A percentile compares a stretch with the other conserved stretches of the same genome.
Evolutionary conservation across 805 yeast species (phyloP).

Genomic region (Candida cerambycidarum): DNA sequence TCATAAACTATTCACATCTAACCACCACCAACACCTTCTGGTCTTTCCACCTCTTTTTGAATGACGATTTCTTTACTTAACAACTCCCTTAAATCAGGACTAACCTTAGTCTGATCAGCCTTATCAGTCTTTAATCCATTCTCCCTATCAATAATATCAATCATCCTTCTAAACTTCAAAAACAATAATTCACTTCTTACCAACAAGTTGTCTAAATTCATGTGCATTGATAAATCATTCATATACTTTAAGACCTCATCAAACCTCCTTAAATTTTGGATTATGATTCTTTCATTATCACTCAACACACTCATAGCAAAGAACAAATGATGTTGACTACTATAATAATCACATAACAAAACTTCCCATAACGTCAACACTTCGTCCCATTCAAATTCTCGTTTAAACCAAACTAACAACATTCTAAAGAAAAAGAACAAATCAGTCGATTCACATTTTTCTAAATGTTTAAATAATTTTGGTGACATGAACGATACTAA

Average conservation of each 20-base stretch:
- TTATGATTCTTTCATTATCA: constrained; percentile 76
- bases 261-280: constrained; percentile 70
- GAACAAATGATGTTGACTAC: constrained; percentile 86
- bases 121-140: constrained; percentile 12
- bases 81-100: constrained; percentile 57
- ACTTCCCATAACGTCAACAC: constrained; percentile 88
- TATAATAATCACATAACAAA: constrained; percentile 81
- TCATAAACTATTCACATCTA: constrained; percentile 15
- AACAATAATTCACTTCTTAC: constrained; percentile 85
- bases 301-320: constrained; percentile 88
- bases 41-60: constrained; percentile 56
- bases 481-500: constrained; percentile 91
- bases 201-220: constrained; percentile 73
- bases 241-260: constrained; percentile 92
- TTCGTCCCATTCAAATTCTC: constrained; percentile 82
- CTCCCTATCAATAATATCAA: constrained; percentile 71
- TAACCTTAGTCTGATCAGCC: constrained; percentile 30
- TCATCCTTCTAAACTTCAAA: constrained; percentile 74
- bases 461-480: constrained; percentile 74
- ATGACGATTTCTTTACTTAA: constrained; percentile 61
- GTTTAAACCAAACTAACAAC: constrained; percentile 92
- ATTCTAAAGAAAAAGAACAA: constrained; percentile 92
- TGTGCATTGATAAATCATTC: constrained; percentile 80
- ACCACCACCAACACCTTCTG: constrained; percentile 48
- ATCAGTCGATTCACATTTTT: constrained; percentile 83